These are phyloP conservation scores for Alternaria longipes DNA, from an alignment of 2,329 filamentous ascomycete species.

Conservation along the genomic window DNA sequence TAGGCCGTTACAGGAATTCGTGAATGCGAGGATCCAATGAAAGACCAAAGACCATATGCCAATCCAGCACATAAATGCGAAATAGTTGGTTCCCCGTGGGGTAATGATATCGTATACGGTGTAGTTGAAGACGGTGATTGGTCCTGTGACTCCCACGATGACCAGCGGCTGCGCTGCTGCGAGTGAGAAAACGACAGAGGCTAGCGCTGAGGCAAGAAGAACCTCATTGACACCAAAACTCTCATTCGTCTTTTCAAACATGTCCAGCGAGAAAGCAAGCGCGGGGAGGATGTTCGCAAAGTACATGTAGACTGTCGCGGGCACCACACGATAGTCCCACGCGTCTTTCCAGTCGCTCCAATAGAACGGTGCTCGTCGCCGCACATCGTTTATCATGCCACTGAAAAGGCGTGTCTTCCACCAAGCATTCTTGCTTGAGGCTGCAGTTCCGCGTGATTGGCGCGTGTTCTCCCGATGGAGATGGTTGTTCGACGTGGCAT, in stretches of 20 bases:
- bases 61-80: conserved; percentile 92
- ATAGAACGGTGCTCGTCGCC: conserved; percentile 78
- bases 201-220: conserved; percentile 83
- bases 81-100: conserved; percentile 79
- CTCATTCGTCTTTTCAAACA: conserved; percentile 87
- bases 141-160: conserved; percentile 91
- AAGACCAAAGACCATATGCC: conserved; percentile 86
- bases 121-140: conserved; percentile 94
- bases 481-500: conserved; percentile 5
- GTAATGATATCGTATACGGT: conserved; percentile 90
- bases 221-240: conserved; percentile 93
- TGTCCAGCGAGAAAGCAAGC: conserved; percentile 88
- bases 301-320: conserved; percentile 91
- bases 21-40: conserved; percentile 83
- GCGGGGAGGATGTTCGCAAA: conserved; percentile 92
- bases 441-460: conserved; percentile 21
- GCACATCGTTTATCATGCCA: conserved; percentile 82
- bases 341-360: conserved; percentile 85
- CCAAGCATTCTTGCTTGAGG: conserved; percentile 60
- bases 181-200: conserved; percentile 80
- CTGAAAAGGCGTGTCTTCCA: conserved; percentile 79
- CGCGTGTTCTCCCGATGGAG: conserved; percentile 30
- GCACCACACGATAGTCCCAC: conserved; percentile 89
- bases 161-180: conserved; percentile 85
- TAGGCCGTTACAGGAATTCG: conserved; percentile 88